Evolutionary conservation across 2,329 filamentous ascomycete genomes (phyloP).

Genomic region (Microdochium bolleyi): DNA sequence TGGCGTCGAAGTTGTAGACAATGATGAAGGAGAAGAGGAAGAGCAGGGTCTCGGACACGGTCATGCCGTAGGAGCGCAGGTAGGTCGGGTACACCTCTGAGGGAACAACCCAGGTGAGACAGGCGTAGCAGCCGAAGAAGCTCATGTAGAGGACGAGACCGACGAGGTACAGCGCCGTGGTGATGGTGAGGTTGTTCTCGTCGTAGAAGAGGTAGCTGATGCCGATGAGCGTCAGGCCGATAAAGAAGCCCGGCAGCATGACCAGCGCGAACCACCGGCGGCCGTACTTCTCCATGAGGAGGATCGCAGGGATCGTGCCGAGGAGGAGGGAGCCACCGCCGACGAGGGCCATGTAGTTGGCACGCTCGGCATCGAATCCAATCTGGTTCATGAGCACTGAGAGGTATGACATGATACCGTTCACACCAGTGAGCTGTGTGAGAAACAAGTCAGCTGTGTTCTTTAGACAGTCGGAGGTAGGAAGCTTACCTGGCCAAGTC

Average conservation of each 20-base stretch:
- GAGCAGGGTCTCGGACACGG: conserved; percentile 56
- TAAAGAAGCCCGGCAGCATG: conserved; percentile 65
- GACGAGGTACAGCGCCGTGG: conserved; percentile 55
- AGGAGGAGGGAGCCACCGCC: conserved; percentile 60
- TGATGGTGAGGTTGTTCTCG: conserved; percentile 32
- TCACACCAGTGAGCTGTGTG: conserved; percentile 61
- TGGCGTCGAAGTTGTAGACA: conserved; percentile 66
- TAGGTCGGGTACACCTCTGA: conserved; percentile 68
- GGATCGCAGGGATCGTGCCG: conserved; percentile 59
- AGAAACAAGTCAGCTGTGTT: too few species aligned
- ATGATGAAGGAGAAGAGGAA: conserved; percentile 67
- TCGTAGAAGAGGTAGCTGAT: conserved; percentile 50
- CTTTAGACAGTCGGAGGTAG: too few species aligned
- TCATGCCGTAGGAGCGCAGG: conserved; percentile 67
- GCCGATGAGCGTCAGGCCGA: conserved; percentile 61
- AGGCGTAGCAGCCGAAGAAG: conserved; percentile 60
- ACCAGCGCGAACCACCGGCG: conserved; percentile 68
- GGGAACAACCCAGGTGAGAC: conserved; percentile 58
- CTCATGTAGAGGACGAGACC: conserved; percentile 62
- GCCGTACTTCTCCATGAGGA: conserved; percentile 65
- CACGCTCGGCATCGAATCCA: conserved; percentile 52
- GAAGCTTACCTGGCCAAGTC: conserved; percentile 41
- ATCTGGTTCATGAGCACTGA: conserved; percentile 58
- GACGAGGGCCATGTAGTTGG: conserved; percentile 69
- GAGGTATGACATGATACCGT: conserved; percentile 66